These are phyloP conservation scores for Boletus pseudo-olivaceus DNA, from an alignment of 768 basidiomycete species.

Conservation along the genomic window DNA sequence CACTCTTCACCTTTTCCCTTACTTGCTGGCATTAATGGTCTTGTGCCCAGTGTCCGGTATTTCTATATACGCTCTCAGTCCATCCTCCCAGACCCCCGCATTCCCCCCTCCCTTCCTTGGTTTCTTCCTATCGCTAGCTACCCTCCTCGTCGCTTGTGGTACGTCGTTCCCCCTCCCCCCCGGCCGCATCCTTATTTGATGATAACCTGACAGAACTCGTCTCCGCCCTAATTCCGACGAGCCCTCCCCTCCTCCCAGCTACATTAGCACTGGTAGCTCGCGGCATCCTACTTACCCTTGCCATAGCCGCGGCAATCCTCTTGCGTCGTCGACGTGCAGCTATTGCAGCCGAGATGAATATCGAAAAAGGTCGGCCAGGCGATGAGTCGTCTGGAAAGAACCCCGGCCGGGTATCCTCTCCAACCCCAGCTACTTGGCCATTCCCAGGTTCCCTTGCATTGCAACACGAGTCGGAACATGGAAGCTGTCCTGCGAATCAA, in stretches of 20 bases:
- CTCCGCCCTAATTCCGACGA: slow-evolving; percentile 22
- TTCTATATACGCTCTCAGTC: slow-evolving; percentile 22
- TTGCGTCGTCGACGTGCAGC: neutral
- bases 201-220: slow-evolving; percentile 18
- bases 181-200: neutral
- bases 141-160: slow-evolving; percentile 28
- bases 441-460: slow-evolving; percentile 29
- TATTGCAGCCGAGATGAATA: neutral
- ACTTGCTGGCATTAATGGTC: neutral
- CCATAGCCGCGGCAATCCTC: slow-evolving; percentile 5
- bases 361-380: slow-evolving; percentile 14
- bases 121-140: slow-evolving; percentile 15
- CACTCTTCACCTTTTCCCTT: neutral
- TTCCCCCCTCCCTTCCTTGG: slow-evolving; percentile 11
- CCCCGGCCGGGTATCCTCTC: slow-evolving; percentile 25
- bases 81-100: slow-evolving; percentile 1
- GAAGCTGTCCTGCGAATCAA: neutral
- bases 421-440: slow-evolving; percentile 31
- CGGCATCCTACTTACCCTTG: slow-evolving; percentile 16
- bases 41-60: slow-evolving; percentile 22
- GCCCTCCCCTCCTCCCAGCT: slow-evolving; percentile 25
- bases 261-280: slow-evolving; percentile 24
- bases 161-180: slow-evolving; percentile 2
- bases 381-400: slow-evolving; percentile 2
- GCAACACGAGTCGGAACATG: neutral